Evolutionary conservation across 2,329 filamentous ascomycete species (phyloP).

Genomic region (Ceratocystis diversiconidia): DNA sequence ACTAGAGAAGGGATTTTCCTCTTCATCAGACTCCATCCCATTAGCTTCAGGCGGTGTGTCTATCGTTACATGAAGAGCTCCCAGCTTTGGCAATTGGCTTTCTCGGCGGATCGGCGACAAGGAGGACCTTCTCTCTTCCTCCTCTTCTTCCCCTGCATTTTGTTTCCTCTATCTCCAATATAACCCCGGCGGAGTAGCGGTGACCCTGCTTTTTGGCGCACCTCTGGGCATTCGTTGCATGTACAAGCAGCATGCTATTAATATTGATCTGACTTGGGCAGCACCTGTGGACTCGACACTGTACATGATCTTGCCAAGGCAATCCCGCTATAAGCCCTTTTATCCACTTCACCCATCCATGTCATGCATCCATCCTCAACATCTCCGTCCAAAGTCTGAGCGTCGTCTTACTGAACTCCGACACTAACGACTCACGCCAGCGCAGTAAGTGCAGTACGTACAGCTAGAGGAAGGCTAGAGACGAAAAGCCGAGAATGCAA

Average conservation of each 20-base stretch:
- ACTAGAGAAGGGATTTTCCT: neutral
- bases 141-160: neutral
- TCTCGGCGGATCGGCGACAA: neutral
- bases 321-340: too few relatives aligned
- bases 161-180: neutral
- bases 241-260: too few relatives aligned
- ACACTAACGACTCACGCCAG: too few relatives aligned
- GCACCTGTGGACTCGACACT: too few relatives aligned
- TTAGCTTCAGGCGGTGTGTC: neutral
- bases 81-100: neutral
- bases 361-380: too few relatives aligned
- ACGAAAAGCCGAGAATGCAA: neutral
- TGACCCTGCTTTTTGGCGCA: neutral
- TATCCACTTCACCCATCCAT: too few relatives aligned
- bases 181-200: neutral
- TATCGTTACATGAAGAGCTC: neutral
- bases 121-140: neutral
- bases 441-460: too few relatives aligned
- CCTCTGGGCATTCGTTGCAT: too few relatives aligned
- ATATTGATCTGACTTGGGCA: too few relatives aligned
- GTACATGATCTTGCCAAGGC: too few relatives aligned
- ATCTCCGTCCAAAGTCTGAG: too few relatives aligned
- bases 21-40: neutral
- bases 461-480: neutral
- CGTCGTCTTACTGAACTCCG: too few relatives aligned